Conservation (phyloP, 331 rosid species). For the Quercus lobata region DNA sequence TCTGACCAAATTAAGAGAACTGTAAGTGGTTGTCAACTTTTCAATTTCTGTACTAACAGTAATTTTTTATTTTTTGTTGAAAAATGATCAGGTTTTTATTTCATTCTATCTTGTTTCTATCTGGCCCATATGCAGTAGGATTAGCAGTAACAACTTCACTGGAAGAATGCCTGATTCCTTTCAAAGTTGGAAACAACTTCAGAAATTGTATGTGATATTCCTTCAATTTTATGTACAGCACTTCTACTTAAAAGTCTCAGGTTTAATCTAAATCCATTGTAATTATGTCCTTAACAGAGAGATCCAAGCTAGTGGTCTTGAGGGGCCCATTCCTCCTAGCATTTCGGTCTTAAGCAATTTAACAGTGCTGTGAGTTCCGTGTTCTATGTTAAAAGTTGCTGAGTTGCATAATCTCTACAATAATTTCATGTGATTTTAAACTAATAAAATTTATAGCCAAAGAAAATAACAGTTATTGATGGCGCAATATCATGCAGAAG, state of each 20-base stretch:
- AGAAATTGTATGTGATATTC: neutral
- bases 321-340: slow-evolving; percentile 37
- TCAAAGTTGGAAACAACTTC: slow-evolving; percentile 17
- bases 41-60: neutral
- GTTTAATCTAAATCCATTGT: neutral
- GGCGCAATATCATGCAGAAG: neutral
- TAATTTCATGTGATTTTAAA: neutral
- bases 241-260: neutral
- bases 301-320: slow-evolving; percentile 33
- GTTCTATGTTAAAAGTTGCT: neutral
- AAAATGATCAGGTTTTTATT: neutral
- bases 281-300: slow-evolving; percentile 17
- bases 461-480: neutral
- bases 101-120: neutral
- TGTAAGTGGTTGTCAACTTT: slow-evolving; percentile 21
- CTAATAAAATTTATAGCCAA: neutral
- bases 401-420: neutral
- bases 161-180: slow-evolving; percentile 32
- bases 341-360: slow-evolving; percentile 17
- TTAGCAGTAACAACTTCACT: slow-evolving; percentile 3
- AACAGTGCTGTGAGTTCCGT: slow-evolving; percentile 23
- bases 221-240: neutral
- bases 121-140: neutral
- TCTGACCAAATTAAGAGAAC: neutral
- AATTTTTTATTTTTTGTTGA: neutral